Percentiles rank a stretch among this genome's conserved stretches.
Evolutionary conservation across 371 early-diverging fungal genomes (phyloP).

Genomic region (Mortierella sp.): DNA sequence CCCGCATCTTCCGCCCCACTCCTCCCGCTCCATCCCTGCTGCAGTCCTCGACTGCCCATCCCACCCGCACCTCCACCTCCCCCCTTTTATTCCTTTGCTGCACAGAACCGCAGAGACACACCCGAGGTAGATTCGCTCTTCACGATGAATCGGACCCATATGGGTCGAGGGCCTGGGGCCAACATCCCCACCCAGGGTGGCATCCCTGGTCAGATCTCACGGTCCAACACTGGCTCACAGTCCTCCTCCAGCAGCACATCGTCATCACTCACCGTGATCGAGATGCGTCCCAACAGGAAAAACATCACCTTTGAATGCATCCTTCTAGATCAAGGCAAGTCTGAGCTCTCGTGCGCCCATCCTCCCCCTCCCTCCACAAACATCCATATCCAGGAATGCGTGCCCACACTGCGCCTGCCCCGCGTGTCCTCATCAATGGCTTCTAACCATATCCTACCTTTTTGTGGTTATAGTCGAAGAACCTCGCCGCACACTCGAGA

Average conservation of each 20-base stretch:
- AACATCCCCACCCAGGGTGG: not conserved
- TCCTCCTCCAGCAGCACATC: constrained; percentile 3
- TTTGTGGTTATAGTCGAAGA: constrained; percentile 19
- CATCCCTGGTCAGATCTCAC: constrained; percentile 19
- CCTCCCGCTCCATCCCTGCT: no score
- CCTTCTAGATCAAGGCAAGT: constrained; percentile 35
- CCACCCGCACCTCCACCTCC: no score
- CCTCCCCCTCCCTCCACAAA: no score
- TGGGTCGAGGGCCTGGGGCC: constrained; percentile 20
- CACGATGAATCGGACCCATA: constrained; percentile 26
- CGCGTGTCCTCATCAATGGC: not conserved
- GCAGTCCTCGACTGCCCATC: no score
- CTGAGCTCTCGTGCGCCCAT: no score
- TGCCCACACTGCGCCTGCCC: not conserved
- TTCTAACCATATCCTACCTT: not conserved
- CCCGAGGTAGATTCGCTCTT: no score
- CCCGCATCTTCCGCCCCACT: no score
- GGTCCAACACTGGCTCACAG: constrained; percentile 1
- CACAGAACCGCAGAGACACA: no score
- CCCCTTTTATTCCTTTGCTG: no score
- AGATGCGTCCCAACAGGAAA: constrained; percentile 31
- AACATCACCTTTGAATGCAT: constrained; percentile 36
- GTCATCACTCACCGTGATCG: constrained; percentile 1
- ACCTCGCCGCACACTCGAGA: constrained; percentile 19
- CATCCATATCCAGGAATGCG: no score